Percentiles rank a stretch among this genome's conserved stretches.
These are phyloP conservation scores for Boletus tylopilopsis DNA, from an alignment of 768 basidiomycete genomes.

Conservation along the genomic window DNA sequence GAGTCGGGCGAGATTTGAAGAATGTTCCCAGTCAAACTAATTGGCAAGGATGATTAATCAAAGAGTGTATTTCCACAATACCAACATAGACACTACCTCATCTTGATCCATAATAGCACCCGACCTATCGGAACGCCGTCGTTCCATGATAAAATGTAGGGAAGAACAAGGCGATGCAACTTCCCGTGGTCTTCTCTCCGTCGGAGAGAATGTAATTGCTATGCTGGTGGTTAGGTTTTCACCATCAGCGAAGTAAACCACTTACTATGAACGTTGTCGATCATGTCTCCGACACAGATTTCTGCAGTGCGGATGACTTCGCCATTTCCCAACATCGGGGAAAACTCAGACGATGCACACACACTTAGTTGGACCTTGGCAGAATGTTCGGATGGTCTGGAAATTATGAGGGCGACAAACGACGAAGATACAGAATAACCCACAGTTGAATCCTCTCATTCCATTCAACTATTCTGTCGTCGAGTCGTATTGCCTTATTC, in stretches of 20 bases:
- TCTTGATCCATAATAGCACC: background rate
- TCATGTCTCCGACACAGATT: background rate
- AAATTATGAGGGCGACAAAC: background rate
- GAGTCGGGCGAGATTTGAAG: background rate
- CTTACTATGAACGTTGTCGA: background rate
- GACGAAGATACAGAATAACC: background rate
- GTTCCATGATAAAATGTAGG: background rate
- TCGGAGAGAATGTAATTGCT: background rate
- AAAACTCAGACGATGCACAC: slow-evolving; percentile 2
- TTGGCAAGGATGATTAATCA: background rate
- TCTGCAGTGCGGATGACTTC: background rate
- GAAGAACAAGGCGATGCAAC: background rate
- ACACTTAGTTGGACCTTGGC: background rate
- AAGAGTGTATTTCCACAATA: too few species aligned
- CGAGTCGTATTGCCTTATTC: background rate
- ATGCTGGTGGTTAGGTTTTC: background rate
- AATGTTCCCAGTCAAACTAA: background rate
- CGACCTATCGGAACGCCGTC: background rate
- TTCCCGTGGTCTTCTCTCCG: background rate
- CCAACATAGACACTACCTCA: background rate
- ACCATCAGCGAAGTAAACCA: too few species aligned
- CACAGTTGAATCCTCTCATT: background rate
- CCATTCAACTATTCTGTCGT: background rate
- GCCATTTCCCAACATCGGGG: slow-evolving; percentile 1
- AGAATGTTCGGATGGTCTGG: background rate